phyloP scores from a whole-genome alignment of 331 rosid species.

The Malus hybrid region DNA sequence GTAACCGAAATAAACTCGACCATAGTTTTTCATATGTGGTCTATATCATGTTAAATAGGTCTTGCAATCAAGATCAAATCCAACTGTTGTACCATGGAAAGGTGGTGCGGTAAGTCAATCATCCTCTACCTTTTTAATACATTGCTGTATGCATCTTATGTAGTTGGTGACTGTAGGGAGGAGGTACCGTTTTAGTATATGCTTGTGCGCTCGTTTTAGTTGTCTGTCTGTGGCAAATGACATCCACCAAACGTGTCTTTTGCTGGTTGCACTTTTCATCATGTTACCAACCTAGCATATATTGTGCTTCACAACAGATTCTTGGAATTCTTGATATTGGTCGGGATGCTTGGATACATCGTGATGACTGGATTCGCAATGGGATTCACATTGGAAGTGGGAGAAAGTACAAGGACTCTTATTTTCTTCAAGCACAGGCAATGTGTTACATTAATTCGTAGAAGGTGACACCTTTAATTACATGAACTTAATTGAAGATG shows the following conservation, averaged over 20 bases:
- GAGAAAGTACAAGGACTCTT: constrained; percentile 89
- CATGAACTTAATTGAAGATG: not conserved
- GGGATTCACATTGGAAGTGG: constrained; percentile 67
- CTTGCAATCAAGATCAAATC: constrained; percentile 75
- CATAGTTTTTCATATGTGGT: not conserved
- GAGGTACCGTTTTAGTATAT: no score
- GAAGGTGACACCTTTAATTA: not conserved
- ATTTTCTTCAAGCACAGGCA: constrained; percentile 84
- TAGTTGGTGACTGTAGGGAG: no score
- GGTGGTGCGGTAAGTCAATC: constrained; percentile 87
- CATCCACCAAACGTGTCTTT: no score
- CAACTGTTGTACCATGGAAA: constrained; percentile 73
- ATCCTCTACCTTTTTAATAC: no score
- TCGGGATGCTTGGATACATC: constrained; percentile 81
- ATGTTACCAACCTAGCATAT: not conserved
- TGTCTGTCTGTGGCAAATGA: not conserved
- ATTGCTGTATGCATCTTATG: no score
- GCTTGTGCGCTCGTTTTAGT: no score
- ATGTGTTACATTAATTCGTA: constrained; percentile 86
- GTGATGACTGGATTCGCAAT: constrained; percentile 82
- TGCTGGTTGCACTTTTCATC: not conserved
- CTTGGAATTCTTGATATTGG: constrained; percentile 82
- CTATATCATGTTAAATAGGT: constrained; percentile 41
- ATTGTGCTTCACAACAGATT: constrained; percentile 38
- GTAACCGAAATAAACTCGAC: not conserved